Evolutionary conservation across 2,329 filamentous ascomycete genomes (phyloP).

Genomic region (Hypoxylon sp.): DNA sequence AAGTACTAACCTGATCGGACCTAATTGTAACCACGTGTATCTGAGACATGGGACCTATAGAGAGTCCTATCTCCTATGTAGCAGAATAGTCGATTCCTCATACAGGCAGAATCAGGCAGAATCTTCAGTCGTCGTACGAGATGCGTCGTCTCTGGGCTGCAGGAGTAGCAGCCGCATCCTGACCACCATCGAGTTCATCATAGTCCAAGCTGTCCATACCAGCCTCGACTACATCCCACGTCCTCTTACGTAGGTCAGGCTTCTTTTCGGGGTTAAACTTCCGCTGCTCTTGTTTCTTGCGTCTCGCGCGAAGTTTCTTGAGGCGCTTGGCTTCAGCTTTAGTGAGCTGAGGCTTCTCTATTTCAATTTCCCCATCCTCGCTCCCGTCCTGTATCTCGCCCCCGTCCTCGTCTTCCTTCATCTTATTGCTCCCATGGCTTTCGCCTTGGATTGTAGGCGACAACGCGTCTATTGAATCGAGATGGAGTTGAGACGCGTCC

Average conservation of each 20-base stretch:
- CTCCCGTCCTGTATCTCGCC: conserved; percentile 48
- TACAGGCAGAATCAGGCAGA: not conserved
- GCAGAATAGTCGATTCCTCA: conserved; percentile 8
- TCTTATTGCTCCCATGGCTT: not conserved
- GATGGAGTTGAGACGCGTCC: conserved; percentile 22
- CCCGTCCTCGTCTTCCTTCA: conserved; percentile 36
- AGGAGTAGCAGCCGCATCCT: conserved; percentile 45
- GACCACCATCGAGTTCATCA: conserved; percentile 60
- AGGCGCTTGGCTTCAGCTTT: conserved; percentile 49
- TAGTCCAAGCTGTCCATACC: conserved; percentile 74
- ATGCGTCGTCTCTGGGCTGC: conserved; percentile 61
- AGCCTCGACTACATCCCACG: conserved; percentile 75
- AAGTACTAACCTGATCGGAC: conserved; percentile 47
- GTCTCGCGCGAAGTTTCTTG: conserved; percentile 59
- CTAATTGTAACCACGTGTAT: conserved; percentile 14
- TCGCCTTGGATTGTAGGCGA: conserved; percentile 19
- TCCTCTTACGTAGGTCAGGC: conserved; percentile 75
- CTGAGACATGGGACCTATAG: not conserved
- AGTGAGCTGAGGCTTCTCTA: conserved; percentile 49
- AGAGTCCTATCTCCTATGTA: not conserved
- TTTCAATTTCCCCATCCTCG: conserved; percentile 55
- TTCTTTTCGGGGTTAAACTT: conserved; percentile 64
- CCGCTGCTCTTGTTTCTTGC: conserved; percentile 57
- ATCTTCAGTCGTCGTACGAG: conserved; percentile 63
- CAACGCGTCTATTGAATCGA: conserved; percentile 8